phyloP scores from a whole-genome alignment of 2,329 filamentous ascomycete genomes.

The Neonectria coccinea region DNA sequence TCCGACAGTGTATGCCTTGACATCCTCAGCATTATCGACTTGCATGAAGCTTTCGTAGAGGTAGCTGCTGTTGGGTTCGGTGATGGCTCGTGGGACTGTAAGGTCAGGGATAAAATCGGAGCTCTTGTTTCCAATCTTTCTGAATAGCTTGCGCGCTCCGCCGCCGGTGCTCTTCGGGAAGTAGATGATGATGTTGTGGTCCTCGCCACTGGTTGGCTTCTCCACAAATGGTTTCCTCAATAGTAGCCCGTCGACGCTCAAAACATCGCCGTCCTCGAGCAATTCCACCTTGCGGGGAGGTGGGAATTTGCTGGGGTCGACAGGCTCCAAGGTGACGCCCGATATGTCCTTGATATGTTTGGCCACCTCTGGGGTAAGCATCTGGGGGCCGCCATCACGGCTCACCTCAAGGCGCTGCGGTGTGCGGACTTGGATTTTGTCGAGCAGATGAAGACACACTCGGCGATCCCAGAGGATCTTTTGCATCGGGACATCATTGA shows the following conservation, averaged over 20 bases:
- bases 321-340: slow-evolving; percentile 78
- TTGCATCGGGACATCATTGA: slow-evolving; percentile 98
- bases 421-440: slow-evolving; percentile 89
- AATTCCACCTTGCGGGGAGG: slow-evolving; percentile 82
- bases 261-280: slow-evolving; percentile 88
- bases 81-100: slow-evolving; percentile 80
- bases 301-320: slow-evolving; percentile 71
- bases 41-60: slow-evolving; percentile 98
- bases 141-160: slow-evolving; percentile 90
- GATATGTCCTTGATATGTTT: slow-evolving; percentile 84
- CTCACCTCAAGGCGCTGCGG: slow-evolving; percentile 91
- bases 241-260: slow-evolving; percentile 85
- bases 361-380: slow-evolving; percentile 83
- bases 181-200: slow-evolving; percentile 99
- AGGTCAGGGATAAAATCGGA: slow-evolving; percentile 90
- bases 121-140: slow-evolving; percentile 99
- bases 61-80: slow-evolving; percentile 85
- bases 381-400: slow-evolving; percentile 86
- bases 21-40: slow-evolving; percentile 96
- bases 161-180: slow-evolving; percentile 89
- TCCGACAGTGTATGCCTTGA: slow-evolving; percentile 98
- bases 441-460: slow-evolving; percentile 87
- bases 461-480: slow-evolving; percentile 96
- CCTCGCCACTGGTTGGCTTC: slow-evolving; percentile 97
- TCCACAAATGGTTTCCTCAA: slow-evolving; percentile 97